Evolutionary conservation across 192 early-diverging fungal genomes (phyloP), one percentile per base, ranked within the genome.

Genomic region (Umbelopsis isabellina): DNA sequence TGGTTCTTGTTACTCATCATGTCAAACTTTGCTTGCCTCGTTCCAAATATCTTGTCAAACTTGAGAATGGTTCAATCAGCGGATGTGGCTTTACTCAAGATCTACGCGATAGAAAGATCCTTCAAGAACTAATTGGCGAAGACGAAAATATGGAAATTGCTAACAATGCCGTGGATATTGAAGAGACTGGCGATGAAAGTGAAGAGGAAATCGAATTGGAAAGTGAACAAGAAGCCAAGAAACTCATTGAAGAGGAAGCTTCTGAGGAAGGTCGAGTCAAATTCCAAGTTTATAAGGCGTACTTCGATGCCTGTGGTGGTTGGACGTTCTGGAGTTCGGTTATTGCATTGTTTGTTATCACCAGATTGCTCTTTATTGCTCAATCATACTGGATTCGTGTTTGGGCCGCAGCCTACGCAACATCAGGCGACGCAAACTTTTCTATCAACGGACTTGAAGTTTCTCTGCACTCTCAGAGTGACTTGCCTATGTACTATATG

Each of bases 1-100:
- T 89, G 22, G 73, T 98, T 15, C 83, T 98, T 12, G 95, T 95
- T 15, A 93, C 94, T 1, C 96, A 96, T 75, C 89, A 92, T 65
- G 84, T 91, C 23, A 66, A 83, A 6, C 74, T 85, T 20, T 89
- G 88, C 45, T 77, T 89, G 41, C 73, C 80, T 13, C 85, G 82
- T 35, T 79, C 79, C 49, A 73, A 78, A 33, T 75, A 83, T 33
- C 72, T 92, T n/a, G 83, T 87, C 0, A 76, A 84, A 12, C 55
- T 92, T 65, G 72, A 80, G 2, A 77, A 83, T 27, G 89, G 88
- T 22, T 71, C 74, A 0, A 79, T 90, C 21, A 55, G 50, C 1
- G 71, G 75, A 44, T 71, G 74, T 18, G 81, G 78, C 55, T 69
- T 68, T 11, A 71, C 74, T 25, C 58, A 65, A 11, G 76, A 78